Conservation (phyloP, 768 basidiomycete species). For the Boletus tomentosulus region DNA sequence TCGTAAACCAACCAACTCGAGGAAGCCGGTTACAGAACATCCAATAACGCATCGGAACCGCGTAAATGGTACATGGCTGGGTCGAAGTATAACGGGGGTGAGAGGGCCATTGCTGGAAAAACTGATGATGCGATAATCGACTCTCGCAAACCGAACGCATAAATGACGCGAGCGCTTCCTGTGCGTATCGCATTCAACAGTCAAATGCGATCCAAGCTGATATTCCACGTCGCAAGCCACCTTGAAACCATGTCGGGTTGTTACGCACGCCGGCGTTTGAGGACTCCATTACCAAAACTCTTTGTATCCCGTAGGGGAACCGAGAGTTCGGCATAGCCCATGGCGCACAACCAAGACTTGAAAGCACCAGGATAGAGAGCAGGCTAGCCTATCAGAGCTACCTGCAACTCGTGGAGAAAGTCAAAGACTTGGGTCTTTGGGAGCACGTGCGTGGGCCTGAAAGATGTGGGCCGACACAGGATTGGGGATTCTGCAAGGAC, state of each 20-base stretch:
- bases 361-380: conserved; percentile 51
- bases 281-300: conserved; percentile 36
- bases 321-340: conserved; percentile 36
- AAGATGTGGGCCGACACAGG: conserved; percentile 21
- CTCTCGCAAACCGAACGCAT: conserved; percentile 9
- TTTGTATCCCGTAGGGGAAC: conserved; percentile 13
- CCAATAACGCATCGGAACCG: conserved; percentile 26
- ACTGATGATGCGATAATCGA: conserved; percentile 13
- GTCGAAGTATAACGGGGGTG: conserved; percentile 18
- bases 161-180: conserved; percentile 26
- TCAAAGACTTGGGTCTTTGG: conserved; percentile 40
- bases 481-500: conserved; percentile 5
- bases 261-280: conserved; percentile 51
- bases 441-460: conserved; percentile 41
- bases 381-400: conserved; percentile 7
- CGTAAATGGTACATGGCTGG: conserved; percentile 36
- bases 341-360: conserved; percentile 48
- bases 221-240: conserved; percentile 26
- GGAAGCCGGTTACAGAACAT: conserved; percentile 17
- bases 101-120: conserved; percentile 18
- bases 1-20: conserved; percentile 6
- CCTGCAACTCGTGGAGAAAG: conserved; percentile 32
- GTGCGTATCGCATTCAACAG: conserved; percentile 32
- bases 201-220: conserved; percentile 17
- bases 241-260: conserved; percentile 52